Percentiles rank a stretch among this genome's conserved stretches.
These are phyloP conservation scores for Cyclotella choctawhatcheeana DNA, from an alignment of 108 stramenopile genomes.

Conservation along the genomic window DNA sequence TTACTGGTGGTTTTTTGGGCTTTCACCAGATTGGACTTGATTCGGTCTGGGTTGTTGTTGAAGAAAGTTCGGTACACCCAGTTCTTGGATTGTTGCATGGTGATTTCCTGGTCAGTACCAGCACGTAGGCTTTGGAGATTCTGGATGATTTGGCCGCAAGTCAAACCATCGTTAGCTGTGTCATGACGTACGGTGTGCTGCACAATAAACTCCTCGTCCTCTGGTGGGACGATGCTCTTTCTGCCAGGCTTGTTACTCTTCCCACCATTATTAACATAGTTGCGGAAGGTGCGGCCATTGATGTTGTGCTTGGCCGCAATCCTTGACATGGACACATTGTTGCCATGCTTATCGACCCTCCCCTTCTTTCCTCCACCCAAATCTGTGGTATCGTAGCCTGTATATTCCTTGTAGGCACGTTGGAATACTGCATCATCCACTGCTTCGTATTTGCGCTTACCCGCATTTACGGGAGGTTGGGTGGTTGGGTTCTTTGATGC, in stretches of 20 bases:
- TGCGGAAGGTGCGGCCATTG: neutral
- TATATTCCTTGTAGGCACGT: too few species aligned
- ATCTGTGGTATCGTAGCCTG: too few species aligned
- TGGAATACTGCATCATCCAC: too few species aligned
- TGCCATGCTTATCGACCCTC: too few species aligned
- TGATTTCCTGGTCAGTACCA: neutral
- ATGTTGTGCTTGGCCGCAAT: neutral
- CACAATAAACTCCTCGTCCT: conserved; percentile 1
- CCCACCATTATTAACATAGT: neutral
- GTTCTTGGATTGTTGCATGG: neutral
- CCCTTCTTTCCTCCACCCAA: too few species aligned
- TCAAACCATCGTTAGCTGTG: neutral
- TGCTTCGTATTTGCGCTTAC: too few species aligned
- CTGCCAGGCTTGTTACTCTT: neutral
- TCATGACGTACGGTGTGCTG: neutral
- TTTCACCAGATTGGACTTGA: neutral
- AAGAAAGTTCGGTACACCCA: neutral
- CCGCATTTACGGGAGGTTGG: too few species aligned
- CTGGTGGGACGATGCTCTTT: neutral
- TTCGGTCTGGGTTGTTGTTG: neutral
- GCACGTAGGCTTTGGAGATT: neutral
- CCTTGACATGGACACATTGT: neutral
- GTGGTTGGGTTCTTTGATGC: too few species aligned
- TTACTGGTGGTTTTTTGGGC: conserved; percentile 26
- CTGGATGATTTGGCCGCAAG: neutral